These are phyloP conservation scores for Trypanosoma congolense DNA, from an alignment of 208 protist genomes.

Conservation along the genomic window DNA sequence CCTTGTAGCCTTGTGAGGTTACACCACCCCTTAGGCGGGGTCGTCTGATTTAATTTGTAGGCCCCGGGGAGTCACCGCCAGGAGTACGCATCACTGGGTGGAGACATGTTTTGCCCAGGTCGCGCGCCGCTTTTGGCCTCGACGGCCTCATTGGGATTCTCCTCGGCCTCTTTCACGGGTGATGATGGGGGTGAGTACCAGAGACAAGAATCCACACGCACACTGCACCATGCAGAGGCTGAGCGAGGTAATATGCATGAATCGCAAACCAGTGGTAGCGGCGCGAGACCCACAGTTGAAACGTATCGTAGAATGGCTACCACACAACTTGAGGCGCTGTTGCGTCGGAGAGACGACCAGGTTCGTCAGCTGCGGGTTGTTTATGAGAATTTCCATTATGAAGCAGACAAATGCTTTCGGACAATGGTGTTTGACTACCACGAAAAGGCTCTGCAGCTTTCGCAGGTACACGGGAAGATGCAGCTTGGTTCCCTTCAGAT, in stretches of 20 bases:
- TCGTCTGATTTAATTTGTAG: too few species aligned
- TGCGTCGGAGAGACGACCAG: constrained; percentile 52
- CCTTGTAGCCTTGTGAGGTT: too few species aligned
- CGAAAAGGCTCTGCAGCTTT: constrained; percentile 83
- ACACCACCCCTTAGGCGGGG: too few species aligned
- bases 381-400: constrained; percentile 86
- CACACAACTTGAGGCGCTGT: constrained; percentile 44
- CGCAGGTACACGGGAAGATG: constrained; percentile 85
- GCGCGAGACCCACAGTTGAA: constrained; percentile 50
- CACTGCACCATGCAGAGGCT: constrained; percentile 14
- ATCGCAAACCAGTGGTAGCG: background rate
- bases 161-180: constrained; percentile 69
- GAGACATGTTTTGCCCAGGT: background rate
- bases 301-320: constrained; percentile 68
- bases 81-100: too few species aligned
- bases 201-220: constrained; percentile 1
- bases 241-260: background rate
- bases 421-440: constrained; percentile 88
- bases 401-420: constrained; percentile 70
- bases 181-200: constrained; percentile 39
- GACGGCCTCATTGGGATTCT: constrained; percentile 29
- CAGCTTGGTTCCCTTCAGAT: constrained; percentile 71
- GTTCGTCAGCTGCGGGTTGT: constrained; percentile 53
- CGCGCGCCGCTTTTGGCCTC: background rate
- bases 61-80: too few species aligned